phyloP scores from a whole-genome alignment of 768 basidiomycete genomes.

The Hemileccinum rubropunctum region DNA sequence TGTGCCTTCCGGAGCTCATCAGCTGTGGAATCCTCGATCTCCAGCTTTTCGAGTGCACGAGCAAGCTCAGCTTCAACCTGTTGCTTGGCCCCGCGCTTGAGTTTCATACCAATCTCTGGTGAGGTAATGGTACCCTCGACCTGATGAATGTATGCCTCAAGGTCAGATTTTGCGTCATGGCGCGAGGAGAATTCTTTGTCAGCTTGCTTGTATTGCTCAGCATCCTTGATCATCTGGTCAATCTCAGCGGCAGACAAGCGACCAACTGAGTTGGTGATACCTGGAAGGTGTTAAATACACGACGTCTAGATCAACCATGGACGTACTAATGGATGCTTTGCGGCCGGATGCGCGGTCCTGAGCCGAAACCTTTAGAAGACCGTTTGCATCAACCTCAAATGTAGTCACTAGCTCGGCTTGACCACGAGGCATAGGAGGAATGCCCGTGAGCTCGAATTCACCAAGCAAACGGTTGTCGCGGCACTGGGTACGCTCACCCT shows the following conservation, averaged over 20 bases:
- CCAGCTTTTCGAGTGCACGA: conserved; percentile 96
- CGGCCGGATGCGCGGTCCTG: conserved; percentile 98
- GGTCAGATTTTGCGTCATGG: conserved; percentile 97
- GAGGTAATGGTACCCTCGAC: conserved; percentile 95
- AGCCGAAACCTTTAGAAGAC: conserved; percentile 98
- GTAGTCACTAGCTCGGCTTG: conserved; percentile 99
- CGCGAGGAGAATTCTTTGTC: conserved; percentile 98
- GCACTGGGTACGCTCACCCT: conserved; percentile 99
- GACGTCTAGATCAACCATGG: background rate
- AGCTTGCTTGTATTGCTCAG: conserved; percentile 94
- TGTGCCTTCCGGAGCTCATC: conserved; percentile 98
- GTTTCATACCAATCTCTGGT: conserved; percentile 96
- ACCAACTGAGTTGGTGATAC: conserved; percentile 98
- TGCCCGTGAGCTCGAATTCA: conserved; percentile 98
- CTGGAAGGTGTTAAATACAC: conserved; percentile 35
- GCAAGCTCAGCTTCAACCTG: conserved; percentile 98
- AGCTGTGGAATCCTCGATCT: conserved; percentile 90
- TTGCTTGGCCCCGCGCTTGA: conserved; percentile 93
- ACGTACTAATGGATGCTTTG: conserved; percentile 94
- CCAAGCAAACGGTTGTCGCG: conserved; percentile 98
- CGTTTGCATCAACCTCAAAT: conserved; percentile 99
- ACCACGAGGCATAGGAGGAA: conserved; percentile 98
- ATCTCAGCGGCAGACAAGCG: conserved; percentile 97
- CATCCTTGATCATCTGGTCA: conserved; percentile 99
- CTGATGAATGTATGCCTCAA: conserved; percentile 96